Evolutionary conservation across 345 rosid genomes (phyloP).

Genomic region (Citropsis articulata): DNA sequence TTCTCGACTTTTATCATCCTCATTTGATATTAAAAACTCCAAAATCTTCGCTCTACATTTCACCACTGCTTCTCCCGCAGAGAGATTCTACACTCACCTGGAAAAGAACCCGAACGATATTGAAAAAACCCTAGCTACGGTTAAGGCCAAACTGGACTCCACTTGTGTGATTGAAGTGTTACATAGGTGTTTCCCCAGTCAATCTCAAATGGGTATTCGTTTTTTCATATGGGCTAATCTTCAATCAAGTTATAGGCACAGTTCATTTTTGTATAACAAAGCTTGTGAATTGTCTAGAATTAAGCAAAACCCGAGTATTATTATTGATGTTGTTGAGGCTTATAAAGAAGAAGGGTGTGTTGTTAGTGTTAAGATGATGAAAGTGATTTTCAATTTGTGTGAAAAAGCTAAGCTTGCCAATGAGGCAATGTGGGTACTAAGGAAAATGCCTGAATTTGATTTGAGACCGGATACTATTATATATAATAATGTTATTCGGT

Average conservation of each 20-base stretch:
- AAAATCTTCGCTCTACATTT: slow-evolving; percentile 30
- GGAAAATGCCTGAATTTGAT: slow-evolving; percentile 62
- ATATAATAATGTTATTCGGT: slow-evolving; percentile 60
- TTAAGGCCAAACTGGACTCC: slow-evolving; percentile 47
- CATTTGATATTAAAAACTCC: slow-evolving; percentile 23
- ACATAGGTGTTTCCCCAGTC: slow-evolving; percentile 36
- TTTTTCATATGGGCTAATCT: slow-evolving; percentile 84
- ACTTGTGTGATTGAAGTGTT: slow-evolving; percentile 55
- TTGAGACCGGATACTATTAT: slow-evolving; percentile 44
- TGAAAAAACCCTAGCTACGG: slow-evolving; percentile 44
- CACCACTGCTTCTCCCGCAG: slow-evolving; percentile 40
- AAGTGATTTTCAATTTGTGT: slow-evolving; percentile 64
- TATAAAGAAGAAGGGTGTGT: slow-evolving; percentile 45
- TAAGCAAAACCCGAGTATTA: slow-evolving; percentile 44
- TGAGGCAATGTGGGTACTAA: slow-evolving; percentile 67
- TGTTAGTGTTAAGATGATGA: slow-evolving; percentile 56
- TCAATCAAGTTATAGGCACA: slow-evolving; percentile 63
- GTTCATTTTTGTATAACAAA: slow-evolving; percentile 51
- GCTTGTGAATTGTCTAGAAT: slow-evolving; percentile 62
- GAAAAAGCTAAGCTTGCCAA: slow-evolving; percentile 54
- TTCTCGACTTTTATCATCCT: slow-evolving; percentile 24
- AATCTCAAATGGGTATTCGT: slow-evolving; percentile 55
- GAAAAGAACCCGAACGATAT: slow-evolving; percentile 33
- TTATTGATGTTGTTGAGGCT: slow-evolving; percentile 51
- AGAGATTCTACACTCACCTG: slow-evolving; percentile 38